Evolutionary conservation across 805 yeast species (phyloP).

Genomic region (Sugiyamaella americana): DNA sequence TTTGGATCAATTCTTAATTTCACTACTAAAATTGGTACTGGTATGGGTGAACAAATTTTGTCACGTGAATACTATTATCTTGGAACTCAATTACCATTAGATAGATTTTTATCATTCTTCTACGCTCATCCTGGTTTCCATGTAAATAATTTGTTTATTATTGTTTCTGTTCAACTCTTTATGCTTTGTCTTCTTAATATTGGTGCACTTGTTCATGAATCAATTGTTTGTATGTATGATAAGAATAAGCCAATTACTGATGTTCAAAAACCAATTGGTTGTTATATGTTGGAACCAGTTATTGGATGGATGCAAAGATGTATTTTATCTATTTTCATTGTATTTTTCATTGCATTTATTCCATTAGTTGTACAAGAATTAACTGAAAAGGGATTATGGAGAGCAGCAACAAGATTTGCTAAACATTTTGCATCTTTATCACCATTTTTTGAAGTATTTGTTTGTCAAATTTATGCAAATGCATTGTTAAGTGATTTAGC

Average conservation of each 20-base stretch:
- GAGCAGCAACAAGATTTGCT: conserved; percentile 54
- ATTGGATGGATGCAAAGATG: conserved; percentile 69
- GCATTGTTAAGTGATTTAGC: conserved; percentile 62
- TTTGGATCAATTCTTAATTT: conserved; percentile 77
- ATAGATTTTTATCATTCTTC: conserved; percentile 71
- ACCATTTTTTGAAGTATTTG: conserved; percentile 74
- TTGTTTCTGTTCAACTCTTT: conserved; percentile 60
- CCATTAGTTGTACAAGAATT: conserved; percentile 74
- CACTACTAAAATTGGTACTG: conserved; percentile 81
- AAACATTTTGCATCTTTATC: conserved; percentile 68
- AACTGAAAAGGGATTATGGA: conserved; percentile 69
- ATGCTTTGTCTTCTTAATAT: conserved; percentile 53
- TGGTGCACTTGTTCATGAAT: conserved; percentile 56
- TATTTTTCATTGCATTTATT: conserved; percentile 65
- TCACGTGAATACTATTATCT: conserved; percentile 76
- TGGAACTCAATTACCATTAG: conserved; percentile 70
- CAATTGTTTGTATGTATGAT: conserved; percentile 57
- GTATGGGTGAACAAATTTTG: conserved; percentile 84
- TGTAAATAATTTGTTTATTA: conserved; percentile 67
- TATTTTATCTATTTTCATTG: conserved; percentile 65
- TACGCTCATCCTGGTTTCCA: conserved; percentile 88
- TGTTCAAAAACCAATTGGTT: conserved; percentile 58
- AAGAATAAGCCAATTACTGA: conserved; percentile 55
- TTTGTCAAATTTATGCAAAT: conserved; percentile 68
- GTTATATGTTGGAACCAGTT: conserved; percentile 64